phyloP scores from a whole-genome alignment of 2,329 filamentous ascomycete genomes.

The Ceratocystis destructans region DNA sequence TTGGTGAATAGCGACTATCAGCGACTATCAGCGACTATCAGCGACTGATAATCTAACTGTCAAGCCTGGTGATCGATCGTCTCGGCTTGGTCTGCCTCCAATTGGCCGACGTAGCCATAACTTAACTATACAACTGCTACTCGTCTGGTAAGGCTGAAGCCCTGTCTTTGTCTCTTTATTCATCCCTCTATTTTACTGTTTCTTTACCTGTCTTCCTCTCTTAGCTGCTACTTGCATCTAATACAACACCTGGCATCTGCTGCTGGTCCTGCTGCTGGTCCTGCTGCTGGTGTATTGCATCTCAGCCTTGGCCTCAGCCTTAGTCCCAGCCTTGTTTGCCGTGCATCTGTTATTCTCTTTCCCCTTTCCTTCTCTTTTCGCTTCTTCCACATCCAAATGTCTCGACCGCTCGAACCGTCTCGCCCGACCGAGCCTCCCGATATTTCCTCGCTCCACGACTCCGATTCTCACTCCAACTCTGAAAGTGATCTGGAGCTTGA shows the following conservation, averaged over 20 bases:
- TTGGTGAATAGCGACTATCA: no score
- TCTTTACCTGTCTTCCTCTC: background rate
- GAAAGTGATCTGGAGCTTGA: slow-evolving; percentile 58
- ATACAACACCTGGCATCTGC: slow-evolving; percentile 6
- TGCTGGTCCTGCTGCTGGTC: background rate
- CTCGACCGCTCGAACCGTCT: slow-evolving; percentile 37
- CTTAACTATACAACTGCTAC: no score
- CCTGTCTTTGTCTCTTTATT: background rate
- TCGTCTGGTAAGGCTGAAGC: background rate
- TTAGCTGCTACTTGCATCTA: background rate
- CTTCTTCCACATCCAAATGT: slow-evolving; percentile 30
- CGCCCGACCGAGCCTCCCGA: slow-evolving; percentile 47
- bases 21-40: no score
- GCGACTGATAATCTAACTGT: no score
- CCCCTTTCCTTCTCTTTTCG: background rate
- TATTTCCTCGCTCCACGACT: slow-evolving; percentile 29
- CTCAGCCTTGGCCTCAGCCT: background rate
- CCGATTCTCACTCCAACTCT: slow-evolving; percentile 8
- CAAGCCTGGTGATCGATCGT: no score
- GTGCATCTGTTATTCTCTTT: background rate
- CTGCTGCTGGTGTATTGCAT: background rate
- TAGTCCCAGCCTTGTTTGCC: background rate
- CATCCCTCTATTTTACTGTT: background rate
- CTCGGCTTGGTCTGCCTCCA: no score
- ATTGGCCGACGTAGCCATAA: no score